phyloP scores from a whole-genome alignment of 2,329 filamentous ascomycete species.

The Phialophora expanda region DNA sequence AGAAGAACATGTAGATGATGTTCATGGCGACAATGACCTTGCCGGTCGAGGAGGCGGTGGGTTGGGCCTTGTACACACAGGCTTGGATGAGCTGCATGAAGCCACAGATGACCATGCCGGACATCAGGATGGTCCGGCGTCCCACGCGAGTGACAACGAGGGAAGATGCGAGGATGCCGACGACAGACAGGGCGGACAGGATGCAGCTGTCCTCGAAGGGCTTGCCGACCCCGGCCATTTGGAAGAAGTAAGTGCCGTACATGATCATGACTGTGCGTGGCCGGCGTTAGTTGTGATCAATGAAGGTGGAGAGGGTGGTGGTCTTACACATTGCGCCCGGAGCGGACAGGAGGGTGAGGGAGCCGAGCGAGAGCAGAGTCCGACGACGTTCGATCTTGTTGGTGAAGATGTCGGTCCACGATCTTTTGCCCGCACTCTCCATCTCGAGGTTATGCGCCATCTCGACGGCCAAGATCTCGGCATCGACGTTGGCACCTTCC shows the following conservation, averaged over 20 bases:
- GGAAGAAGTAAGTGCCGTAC: constrained; percentile 43
- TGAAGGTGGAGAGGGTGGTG: not conserved
- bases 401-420: constrained; percentile 51
- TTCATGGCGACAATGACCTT: constrained; percentile 46
- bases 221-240: constrained; percentile 51
- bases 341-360: constrained; percentile 45
- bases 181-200: constrained; percentile 56
- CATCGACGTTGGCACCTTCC: constrained; percentile 9
- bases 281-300: not conserved
- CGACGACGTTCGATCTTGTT: constrained; percentile 59
- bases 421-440: constrained; percentile 6
- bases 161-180: constrained; percentile 57
- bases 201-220: constrained; percentile 58
- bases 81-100: constrained; percentile 22
- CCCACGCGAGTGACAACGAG: constrained; percentile 56
- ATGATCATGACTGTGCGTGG: constrained; percentile 6
- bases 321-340: constrained; percentile 12
- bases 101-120: constrained; percentile 45
- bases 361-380: constrained; percentile 55
- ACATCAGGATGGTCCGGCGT: constrained; percentile 51
- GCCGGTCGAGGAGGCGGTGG: constrained; percentile 49
- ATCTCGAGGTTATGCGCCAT: constrained; percentile 5
- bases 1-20: constrained; percentile 46
- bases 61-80: constrained; percentile 10
- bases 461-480: constrained; percentile 10